Conservation (phyloP, 805 yeast species). For the Clavispora asparagi region DNA sequence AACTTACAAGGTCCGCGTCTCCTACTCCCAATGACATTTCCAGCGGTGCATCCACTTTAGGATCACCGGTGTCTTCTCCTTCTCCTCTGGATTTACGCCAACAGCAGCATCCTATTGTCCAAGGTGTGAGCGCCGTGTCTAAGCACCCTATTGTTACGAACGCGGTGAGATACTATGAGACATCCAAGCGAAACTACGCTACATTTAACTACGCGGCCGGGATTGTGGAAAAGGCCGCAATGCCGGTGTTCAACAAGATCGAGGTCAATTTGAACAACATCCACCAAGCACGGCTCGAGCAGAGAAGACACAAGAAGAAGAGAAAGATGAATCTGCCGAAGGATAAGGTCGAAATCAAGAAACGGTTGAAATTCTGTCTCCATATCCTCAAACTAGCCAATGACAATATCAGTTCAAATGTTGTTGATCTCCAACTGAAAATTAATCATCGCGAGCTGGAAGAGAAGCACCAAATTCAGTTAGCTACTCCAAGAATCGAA, state of each 20-base stretch:
- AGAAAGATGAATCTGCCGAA: constrained; percentile 10
- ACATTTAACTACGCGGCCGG: constrained; percentile 58
- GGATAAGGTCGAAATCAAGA: constrained; percentile 55
- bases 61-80: constrained; percentile 10
- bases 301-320: constrained; percentile 11
- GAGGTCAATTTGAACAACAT: constrained; percentile 41
- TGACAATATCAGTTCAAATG: constrained; percentile 63
- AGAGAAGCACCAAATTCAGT: constrained; percentile 14
- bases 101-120: constrained; percentile 35
- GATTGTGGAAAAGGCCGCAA: constrained; percentile 51
- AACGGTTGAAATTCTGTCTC: constrained; percentile 70
- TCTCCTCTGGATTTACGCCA: constrained; percentile 10
- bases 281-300: constrained; percentile 25
- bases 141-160: constrained; percentile 41
- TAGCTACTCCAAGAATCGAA: not conserved
- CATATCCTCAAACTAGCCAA: constrained; percentile 80
- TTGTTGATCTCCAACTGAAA: constrained; percentile 51
- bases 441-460: constrained; percentile 43
- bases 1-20: constrained; percentile 22
- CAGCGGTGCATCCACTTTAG: constrained; percentile 5
- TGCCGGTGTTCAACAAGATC: constrained; percentile 47
- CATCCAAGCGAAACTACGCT: constrained; percentile 41
- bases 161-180: constrained; percentile 45
- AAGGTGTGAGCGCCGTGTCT: constrained; percentile 32
- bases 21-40: constrained; percentile 14